Percentiles rank a stretch among this genome's conserved stretches.
These are phyloP conservation scores for Zancudomyces culisetae DNA, from an alignment of 371 early-diverging fungal species.

Conservation along the genomic window DNA sequence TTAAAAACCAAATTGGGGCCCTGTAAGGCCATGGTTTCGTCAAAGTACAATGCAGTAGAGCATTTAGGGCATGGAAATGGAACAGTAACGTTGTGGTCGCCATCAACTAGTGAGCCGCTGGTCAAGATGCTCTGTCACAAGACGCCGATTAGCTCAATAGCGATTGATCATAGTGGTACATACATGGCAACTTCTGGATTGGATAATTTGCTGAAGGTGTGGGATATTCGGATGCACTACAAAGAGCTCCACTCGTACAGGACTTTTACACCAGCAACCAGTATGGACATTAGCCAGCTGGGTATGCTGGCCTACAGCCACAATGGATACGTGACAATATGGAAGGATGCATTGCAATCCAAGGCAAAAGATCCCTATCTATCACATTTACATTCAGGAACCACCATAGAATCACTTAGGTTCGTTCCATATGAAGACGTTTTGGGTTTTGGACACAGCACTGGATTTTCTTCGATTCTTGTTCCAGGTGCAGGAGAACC, in stretches of 20 bases:
- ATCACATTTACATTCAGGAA: conserved; percentile 48
- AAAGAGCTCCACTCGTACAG: conserved; percentile 59
- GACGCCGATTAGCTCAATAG: conserved; percentile 66
- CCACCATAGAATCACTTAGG: conserved; percentile 31
- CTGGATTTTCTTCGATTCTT: conserved; percentile 67
- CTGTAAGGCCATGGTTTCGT: conserved; percentile 71
- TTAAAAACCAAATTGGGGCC: conserved; percentile 62
- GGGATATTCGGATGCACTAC: conserved; percentile 92
- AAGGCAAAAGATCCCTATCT: conserved; percentile 76
- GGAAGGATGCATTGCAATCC: conserved; percentile 68
- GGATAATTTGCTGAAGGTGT: conserved; percentile 81
- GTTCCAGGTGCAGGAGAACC: conserved; percentile 95
- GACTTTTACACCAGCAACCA: conserved; percentile 50
- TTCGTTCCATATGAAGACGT: conserved; percentile 98
- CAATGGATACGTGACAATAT: conserved; percentile 56
- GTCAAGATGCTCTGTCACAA: conserved; percentile 92
- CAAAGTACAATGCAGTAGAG: conserved; percentile 83
- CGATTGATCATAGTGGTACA: conserved; percentile 68
- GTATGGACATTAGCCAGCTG: conserved; percentile 64
- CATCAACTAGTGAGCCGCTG: conserved; percentile 56
- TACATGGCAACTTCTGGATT: conserved; percentile 88
- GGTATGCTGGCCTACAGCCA: conserved; percentile 70
- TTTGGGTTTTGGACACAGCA: conserved; percentile 71
- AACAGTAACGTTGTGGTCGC: conserved; percentile 90
- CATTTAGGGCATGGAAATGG: conserved; percentile 87